Conservation (phyloP, 495 filamentous ascomycete species). For the Pyronema omphalodes region DNA sequence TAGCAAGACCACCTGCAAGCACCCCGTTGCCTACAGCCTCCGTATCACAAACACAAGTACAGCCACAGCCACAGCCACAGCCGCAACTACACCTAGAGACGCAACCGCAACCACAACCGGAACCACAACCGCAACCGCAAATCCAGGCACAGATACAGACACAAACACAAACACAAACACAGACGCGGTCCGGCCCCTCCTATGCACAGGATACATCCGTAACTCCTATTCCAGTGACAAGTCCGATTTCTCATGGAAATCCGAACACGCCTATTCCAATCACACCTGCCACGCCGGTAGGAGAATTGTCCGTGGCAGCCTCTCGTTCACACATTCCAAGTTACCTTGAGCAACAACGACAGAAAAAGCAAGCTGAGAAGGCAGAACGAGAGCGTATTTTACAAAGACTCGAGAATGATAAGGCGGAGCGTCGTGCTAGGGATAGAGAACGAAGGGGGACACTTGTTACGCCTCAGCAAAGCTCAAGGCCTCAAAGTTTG, state of each 20-base stretch:
- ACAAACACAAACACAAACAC: neutral
- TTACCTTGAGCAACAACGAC: constrained; percentile 34
- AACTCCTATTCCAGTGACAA: constrained; percentile 1
- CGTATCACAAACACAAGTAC: constrained; percentile 2
- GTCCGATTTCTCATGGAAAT: neutral
- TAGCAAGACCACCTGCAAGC: constrained; percentile 3
- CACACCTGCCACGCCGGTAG: neutral
- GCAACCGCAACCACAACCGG: constrained; percentile 25
- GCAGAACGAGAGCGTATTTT: constrained; percentile 44
- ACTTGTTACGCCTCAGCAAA: neutral
- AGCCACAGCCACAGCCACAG: neutral
- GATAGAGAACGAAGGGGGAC: constrained; percentile 32
- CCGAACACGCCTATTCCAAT: too few relatives aligned
- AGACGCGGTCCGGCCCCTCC: neutral
- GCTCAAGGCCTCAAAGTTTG: neutral
- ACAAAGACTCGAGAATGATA: constrained; percentile 48
- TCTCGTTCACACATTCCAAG: constrained; percentile 14
- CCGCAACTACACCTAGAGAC: neutral
- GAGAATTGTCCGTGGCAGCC: neutral
- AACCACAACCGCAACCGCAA: constrained; percentile 21
- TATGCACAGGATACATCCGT: neutral
- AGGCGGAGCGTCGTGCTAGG: constrained; percentile 37
- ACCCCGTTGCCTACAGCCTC: neutral
- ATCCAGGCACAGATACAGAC: constrained; percentile 8
- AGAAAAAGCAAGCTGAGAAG: constrained; percentile 34